Evolutionary conservation across 768 basidiomycete species (phyloP).

Genomic region (Galerina sulciceps): DNA sequence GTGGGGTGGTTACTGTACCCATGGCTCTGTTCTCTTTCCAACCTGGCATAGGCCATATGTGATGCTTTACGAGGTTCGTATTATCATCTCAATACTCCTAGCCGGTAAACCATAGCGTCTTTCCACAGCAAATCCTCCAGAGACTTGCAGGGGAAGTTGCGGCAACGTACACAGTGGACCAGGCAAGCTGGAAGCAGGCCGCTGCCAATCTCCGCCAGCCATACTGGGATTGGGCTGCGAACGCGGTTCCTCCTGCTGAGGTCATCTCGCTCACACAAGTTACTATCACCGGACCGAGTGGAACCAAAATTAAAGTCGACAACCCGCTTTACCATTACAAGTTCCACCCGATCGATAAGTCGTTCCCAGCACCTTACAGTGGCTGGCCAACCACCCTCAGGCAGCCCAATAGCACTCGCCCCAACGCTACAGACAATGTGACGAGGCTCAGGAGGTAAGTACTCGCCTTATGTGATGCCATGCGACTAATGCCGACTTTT

Average conservation of each 20-base stretch:
- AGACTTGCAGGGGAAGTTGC: slow-evolving; percentile 45
- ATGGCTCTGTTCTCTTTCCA: slow-evolving; percentile 56
- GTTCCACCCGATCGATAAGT: slow-evolving; percentile 28
- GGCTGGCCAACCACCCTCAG: slow-evolving; percentile 39
- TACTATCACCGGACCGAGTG: slow-evolving; percentile 35
- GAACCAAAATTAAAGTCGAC: slow-evolving; percentile 23
- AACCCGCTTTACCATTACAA: slow-evolving; percentile 27
- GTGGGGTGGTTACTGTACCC: slow-evolving; percentile 59
- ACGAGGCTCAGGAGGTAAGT: slow-evolving; percentile 29
- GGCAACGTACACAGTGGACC: slow-evolving; percentile 36
- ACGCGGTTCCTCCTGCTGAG: slow-evolving; percentile 42
- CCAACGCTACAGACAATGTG: slow-evolving; percentile 36
- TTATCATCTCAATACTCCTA: neutral
- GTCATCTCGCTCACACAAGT: slow-evolving; percentile 38
- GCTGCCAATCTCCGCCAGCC: slow-evolving; percentile 44
- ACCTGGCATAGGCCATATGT: slow-evolving; percentile 63
- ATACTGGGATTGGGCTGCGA: slow-evolving; percentile 59
- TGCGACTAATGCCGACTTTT: neutral
- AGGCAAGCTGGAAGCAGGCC: slow-evolving; percentile 31
- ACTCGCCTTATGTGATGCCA: neutral
- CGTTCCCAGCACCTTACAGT: slow-evolving; percentile 33
- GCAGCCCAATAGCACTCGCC: slow-evolving; percentile 27
- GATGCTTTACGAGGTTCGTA: slow-evolving; percentile 50
- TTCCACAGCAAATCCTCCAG: slow-evolving; percentile 50
- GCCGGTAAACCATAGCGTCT: neutral